phyloP scores from a whole-genome alignment of 2,329 filamentous ascomycete species.

The Beauveria australis region DNA sequence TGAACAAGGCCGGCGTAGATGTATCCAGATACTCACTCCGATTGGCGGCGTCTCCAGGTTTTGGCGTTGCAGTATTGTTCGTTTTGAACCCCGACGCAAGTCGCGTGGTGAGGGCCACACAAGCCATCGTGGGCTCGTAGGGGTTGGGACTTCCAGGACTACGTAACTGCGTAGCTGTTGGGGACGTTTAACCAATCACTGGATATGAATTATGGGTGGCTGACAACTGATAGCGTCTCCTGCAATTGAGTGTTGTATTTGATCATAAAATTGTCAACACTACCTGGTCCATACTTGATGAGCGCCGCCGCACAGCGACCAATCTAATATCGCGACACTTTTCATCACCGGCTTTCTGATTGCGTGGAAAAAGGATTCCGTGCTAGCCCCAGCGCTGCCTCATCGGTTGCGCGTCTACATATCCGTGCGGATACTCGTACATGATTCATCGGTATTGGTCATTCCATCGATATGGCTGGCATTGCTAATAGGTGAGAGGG shows the following conservation, averaged over 20 bases:
- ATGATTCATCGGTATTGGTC: background rate
- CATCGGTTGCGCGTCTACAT: background rate
- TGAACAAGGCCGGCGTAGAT: no score
- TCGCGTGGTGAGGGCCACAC: constrained; percentile 24
- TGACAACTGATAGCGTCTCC: constrained; percentile 20
- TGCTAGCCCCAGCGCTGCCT: background rate
- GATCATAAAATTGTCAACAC: constrained; percentile 18
- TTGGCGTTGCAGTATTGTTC: constrained; percentile 25
- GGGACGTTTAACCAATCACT: background rate
- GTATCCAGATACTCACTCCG: constrained; percentile 15
- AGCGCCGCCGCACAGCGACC: constrained; percentile 11
- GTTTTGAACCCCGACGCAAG: constrained; percentile 21
- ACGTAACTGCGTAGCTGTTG: no score
- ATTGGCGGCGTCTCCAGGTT: constrained; percentile 23
- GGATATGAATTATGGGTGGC: no score
- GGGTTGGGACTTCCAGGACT: constrained; percentile 19
- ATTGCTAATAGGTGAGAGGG: background rate
- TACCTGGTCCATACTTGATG: constrained; percentile 16
- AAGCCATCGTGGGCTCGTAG: constrained; percentile 19
- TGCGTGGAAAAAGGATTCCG: background rate
- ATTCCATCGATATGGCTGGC: constrained; percentile 1
- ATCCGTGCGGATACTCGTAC: background rate
- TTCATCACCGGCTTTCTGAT: constrained; percentile 12
- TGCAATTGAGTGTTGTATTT: constrained; percentile 21
- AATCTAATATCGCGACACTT: constrained; percentile 17